Evolutionary conservation across 2,329 filamentous ascomycete species (phyloP).

Genomic region (Fusarium sacchari): DNA sequence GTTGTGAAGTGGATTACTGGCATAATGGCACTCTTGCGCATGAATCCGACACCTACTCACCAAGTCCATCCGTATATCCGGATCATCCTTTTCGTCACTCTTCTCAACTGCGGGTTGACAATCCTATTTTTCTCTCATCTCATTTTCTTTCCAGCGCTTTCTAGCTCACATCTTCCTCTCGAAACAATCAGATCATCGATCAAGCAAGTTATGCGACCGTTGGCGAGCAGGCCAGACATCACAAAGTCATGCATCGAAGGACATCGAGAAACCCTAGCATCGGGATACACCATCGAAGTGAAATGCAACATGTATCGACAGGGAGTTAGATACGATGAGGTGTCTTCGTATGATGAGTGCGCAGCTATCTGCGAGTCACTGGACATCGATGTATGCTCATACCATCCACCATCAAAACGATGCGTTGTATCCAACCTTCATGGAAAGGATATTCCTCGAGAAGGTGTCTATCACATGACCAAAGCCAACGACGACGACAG

Average conservation of each 20-base stretch:
- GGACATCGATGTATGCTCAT: not conserved
- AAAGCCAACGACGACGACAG: not conserved
- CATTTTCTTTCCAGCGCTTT: not conserved
- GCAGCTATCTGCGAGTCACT: not conserved
- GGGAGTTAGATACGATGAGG: not conserved
- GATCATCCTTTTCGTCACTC: not conserved
- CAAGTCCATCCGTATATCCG: not conserved
- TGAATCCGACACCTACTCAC: not conserved
- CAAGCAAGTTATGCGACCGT: not conserved
- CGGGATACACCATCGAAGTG: not conserved
- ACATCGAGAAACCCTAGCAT: not conserved
- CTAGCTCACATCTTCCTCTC: accelerated
- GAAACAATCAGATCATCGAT: not conserved
- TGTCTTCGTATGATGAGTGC: not conserved
- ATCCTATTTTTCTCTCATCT: not conserved
- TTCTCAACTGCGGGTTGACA: not conserved
- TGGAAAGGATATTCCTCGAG: not conserved
- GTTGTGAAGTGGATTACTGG: accelerated
- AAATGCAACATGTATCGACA: not conserved
- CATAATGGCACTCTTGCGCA: not conserved
- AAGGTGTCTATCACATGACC: not conserved
- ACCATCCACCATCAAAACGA: not conserved
- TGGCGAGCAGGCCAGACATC: not conserved
- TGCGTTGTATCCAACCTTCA: not conserved
- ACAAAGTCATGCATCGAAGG: not conserved